phyloP scores from a whole-genome alignment of 768 basidiomycete species.

The Boletus pseudo-olivaceus region DNA sequence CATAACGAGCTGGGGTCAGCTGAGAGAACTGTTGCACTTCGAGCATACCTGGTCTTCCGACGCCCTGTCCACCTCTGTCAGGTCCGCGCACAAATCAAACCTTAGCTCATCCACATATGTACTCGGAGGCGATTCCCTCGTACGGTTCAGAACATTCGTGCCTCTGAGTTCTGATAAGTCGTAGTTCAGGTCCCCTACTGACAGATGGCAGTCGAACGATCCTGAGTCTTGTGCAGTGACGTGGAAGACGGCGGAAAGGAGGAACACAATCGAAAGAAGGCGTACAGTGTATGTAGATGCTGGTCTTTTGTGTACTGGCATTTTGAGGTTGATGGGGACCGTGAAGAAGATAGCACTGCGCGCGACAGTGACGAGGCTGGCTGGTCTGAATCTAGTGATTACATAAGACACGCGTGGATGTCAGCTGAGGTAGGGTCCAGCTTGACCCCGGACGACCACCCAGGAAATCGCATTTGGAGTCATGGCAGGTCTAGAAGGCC shows the following conservation, averaged over 20 bases:
- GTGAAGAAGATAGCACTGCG: neutral
- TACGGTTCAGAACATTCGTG: conserved; percentile 47
- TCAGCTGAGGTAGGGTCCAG: conserved; percentile 16
- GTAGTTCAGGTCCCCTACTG: conserved; percentile 43
- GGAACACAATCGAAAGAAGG: conserved; percentile 11
- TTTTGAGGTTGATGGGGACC: conserved; percentile 11
- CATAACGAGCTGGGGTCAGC: conserved; percentile 5
- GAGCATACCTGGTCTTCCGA: conserved; percentile 65
- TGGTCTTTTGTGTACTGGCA: conserved; percentile 19
- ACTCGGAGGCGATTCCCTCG: conserved; percentile 62
- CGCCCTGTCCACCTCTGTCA: conserved; percentile 45
- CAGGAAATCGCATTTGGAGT: conserved; percentile 5
- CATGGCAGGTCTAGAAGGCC: conserved; percentile 59
- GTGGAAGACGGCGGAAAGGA: conserved; percentile 23
- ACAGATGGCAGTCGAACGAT: conserved; percentile 53
- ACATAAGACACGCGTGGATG: conserved; percentile 33
- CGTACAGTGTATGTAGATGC: neutral
- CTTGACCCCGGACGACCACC: conserved; percentile 15
- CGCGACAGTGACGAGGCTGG: neutral
- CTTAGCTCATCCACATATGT: conserved; percentile 52
- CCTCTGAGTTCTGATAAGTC: conserved; percentile 58
- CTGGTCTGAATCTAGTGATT: conserved; percentile 14
- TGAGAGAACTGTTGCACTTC: neutral
- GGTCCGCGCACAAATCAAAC: conserved; percentile 66
- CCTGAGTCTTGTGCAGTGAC: conserved; percentile 35